A percentile compares a stretch with the other conserved stretches of the same genome.
These are phyloP conservation scores for Nidularia sp. DNA, from an alignment of 768 basidiomycete species.

Conservation along the genomic window DNA sequence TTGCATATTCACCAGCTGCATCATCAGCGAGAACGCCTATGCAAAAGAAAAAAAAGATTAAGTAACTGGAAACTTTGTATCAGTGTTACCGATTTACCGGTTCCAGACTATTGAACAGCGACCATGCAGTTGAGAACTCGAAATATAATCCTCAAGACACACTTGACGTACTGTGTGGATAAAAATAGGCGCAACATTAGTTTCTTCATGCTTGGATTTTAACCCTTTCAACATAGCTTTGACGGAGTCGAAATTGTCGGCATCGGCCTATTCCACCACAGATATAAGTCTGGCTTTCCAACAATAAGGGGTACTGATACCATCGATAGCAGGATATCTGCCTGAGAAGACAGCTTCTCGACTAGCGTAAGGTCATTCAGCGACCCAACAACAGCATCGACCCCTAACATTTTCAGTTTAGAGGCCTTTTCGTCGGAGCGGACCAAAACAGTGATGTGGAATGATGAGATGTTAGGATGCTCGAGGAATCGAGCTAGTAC, in stretches of 20 bases:
- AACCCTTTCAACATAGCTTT: constrained; percentile 48
- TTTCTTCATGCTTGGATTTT: constrained; percentile 37
- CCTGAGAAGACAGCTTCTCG: constrained; percentile 35
- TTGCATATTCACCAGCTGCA: constrained; percentile 33
- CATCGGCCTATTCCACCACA: constrained; percentile 20
- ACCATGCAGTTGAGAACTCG: no score
- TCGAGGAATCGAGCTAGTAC: constrained; percentile 36
- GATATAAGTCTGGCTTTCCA: no score
- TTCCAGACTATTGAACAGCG: constrained; percentile 37
- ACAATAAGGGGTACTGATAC: no score
- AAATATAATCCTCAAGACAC: background rate
- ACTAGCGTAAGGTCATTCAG: constrained; percentile 37
- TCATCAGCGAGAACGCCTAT: constrained; percentile 23
- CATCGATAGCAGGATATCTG: constrained; percentile 23
- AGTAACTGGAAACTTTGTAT: no score
- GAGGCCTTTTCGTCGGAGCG: constrained; percentile 41
- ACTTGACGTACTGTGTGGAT: constrained; percentile 56
- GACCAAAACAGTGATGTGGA: constrained; percentile 40
- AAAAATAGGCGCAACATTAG: constrained; percentile 39
- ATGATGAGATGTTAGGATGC: constrained; percentile 24
- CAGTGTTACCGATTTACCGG: constrained; percentile 23
- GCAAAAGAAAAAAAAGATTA: no score
- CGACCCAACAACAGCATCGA: constrained; percentile 39
- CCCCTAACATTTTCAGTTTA: constrained; percentile 27
- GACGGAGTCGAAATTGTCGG: constrained; percentile 40